Conservation (phyloP, 1,284 basidiomycete genomes). For the Cryptococcus sp. region DNA sequence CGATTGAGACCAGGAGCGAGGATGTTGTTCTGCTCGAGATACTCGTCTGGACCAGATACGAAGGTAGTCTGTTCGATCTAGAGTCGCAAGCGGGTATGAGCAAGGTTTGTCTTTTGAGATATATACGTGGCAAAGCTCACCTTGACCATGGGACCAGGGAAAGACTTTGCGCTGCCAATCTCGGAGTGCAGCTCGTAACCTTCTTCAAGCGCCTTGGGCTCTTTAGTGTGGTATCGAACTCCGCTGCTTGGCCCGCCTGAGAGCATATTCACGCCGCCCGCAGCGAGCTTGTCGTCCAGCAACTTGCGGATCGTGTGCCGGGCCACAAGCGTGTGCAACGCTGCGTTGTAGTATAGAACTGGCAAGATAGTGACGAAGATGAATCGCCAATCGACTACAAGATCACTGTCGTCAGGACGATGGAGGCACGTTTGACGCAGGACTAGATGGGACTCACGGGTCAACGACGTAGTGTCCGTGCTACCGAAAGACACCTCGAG, state of each 20-base stretch:
- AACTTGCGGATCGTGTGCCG: constrained; percentile 5
- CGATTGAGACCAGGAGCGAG: too few relatives aligned
- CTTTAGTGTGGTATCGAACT: too few relatives aligned
- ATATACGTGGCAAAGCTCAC: background rate
- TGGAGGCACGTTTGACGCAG: too few relatives aligned
- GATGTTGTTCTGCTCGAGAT: too few relatives aligned
- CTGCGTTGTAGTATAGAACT: constrained; percentile 9
- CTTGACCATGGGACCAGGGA: constrained; percentile 1
- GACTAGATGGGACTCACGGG: too few relatives aligned
- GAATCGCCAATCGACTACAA: constrained; percentile 5
- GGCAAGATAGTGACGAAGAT: constrained; percentile 8
- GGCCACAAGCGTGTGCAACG: constrained; percentile 6
- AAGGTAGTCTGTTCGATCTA: too few relatives aligned
- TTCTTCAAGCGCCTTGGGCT: background rate
- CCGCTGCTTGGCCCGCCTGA: background rate
- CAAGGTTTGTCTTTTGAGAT: too few relatives aligned
- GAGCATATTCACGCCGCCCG: constrained; percentile 1
- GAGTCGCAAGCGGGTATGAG: too few relatives aligned
- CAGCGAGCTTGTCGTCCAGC: constrained; percentile 4
- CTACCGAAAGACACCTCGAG: too few relatives aligned
- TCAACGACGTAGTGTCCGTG: background rate
- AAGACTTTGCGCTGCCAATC: background rate
- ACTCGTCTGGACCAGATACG: too few relatives aligned
- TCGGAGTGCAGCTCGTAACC: background rate
- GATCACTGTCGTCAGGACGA: background rate